Conservation (phyloP, 2,329 filamentous ascomycete species). For the Colletotrichum brevisporum region DNA sequence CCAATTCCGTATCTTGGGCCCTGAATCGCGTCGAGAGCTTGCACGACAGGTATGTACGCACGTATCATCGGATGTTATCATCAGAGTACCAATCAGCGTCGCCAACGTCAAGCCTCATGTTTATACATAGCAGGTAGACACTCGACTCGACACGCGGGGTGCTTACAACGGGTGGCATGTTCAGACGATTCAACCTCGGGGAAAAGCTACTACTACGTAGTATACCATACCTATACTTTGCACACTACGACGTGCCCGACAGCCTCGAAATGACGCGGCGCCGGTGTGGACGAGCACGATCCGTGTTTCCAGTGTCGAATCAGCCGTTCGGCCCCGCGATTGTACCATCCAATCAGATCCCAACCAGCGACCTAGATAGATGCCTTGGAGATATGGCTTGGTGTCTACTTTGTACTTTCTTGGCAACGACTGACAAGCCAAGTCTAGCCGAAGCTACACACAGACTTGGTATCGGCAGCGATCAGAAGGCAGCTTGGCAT, state of each 20-base stretch:
- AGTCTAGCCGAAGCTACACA: constrained; percentile 15
- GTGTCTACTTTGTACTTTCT: background rate
- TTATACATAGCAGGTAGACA: too few relatives aligned
- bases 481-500: background rate
- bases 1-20: too few relatives aligned
- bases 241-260: background rate
- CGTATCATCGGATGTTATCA: too few relatives aligned
- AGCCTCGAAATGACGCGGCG: constrained; percentile 30
- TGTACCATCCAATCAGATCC: constrained; percentile 7
- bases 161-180: background rate
- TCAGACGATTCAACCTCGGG: constrained; percentile 24
- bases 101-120: too few relatives aligned
- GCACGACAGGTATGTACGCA: too few relatives aligned
- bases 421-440: constrained; percentile 19
- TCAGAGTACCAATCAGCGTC: too few relatives aligned
- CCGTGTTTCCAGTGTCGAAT: constrained; percentile 21
- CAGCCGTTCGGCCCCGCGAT: constrained; percentile 17
- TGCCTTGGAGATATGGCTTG: background rate
- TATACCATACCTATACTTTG: too few relatives aligned
- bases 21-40: too few relatives aligned
- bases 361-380: background rate
- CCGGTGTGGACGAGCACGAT: background rate
- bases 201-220: background rate
- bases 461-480: constrained; percentile 4
- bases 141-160: too few relatives aligned